Conservation (phyloP, 176 grass and related monocot genomes). For the Bothriochloa decipiens region DNA sequence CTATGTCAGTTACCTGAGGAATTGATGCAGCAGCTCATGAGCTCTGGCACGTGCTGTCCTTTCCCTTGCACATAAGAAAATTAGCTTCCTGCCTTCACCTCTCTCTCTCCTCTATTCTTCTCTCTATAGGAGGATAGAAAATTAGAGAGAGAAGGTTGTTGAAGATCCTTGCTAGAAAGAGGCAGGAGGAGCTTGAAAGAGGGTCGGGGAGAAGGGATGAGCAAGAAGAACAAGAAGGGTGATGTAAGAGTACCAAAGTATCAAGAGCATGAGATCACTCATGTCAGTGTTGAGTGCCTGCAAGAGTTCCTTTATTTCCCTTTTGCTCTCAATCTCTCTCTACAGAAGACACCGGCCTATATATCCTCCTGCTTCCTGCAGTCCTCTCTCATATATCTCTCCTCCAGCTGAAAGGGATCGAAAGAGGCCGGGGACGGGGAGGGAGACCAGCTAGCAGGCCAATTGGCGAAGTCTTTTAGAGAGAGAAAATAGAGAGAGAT, state of each 20-base stretch:
- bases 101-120: conserved; percentile 27
- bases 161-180: conserved; percentile 62
- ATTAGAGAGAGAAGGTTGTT: not conserved
- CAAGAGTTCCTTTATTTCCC: conserved; percentile 62
- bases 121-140: not conserved
- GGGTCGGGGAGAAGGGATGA: conserved; percentile 8
- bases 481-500: conserved; percentile 49
- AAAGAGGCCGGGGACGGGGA: conserved; percentile 49
- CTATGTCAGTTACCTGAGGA: conserved; percentile 70
- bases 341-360: conserved; percentile 52
- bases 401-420: conserved; percentile 79
- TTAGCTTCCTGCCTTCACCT: not conserved
- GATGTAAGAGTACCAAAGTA: conserved; percentile 49
- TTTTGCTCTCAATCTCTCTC: conserved; percentile 75
- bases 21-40: conserved; percentile 56
- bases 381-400: conserved; percentile 37
- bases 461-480: conserved; percentile 53
- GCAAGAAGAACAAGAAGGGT: conserved; percentile 34
- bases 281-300: conserved; percentile 76
- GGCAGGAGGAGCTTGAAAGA: conserved; percentile 28
- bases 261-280: conserved; percentile 69
- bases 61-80: conserved; percentile 60
- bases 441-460: conserved; percentile 38
- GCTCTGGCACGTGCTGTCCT: conserved; percentile 54
- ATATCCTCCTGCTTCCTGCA: conserved; percentile 19